phyloP scores from a whole-genome alignment of 805 yeast species.

The Osmozyma mogii region DNA sequence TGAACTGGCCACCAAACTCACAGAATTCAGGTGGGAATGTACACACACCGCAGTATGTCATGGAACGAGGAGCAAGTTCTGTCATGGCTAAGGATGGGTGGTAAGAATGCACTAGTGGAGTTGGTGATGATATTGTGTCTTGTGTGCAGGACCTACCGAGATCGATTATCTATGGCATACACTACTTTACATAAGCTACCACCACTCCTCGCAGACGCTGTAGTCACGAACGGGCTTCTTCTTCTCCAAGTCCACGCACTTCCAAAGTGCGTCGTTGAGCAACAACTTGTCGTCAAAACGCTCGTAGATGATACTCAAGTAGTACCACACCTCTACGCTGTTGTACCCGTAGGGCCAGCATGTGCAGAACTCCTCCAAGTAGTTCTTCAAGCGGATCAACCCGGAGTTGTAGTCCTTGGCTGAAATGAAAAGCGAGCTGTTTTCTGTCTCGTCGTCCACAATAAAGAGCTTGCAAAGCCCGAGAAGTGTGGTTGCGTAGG shows the following conservation, averaged over 20 bases:
- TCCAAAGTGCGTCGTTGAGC: constrained; percentile 48
- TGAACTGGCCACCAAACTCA: constrained; percentile 78
- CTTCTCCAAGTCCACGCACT: constrained; percentile 58
- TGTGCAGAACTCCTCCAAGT: constrained; percentile 30
- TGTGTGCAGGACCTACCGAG: too few species aligned
- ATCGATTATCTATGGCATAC: too few species aligned
- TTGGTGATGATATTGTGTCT: too few species aligned
- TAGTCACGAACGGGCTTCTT: constrained; percentile 45
- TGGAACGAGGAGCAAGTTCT: constrained; percentile 24
- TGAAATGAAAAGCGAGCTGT: constrained; percentile 43
- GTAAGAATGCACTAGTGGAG: too few species aligned
- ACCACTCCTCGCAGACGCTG: constrained; percentile 21
- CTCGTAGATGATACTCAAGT: constrained; percentile 57
- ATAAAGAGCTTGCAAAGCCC: constrained; percentile 48
- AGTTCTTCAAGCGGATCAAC: constrained; percentile 44
- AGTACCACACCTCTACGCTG: constrained; percentile 60
- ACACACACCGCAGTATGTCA: constrained; percentile 72
- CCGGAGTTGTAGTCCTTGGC: constrained; percentile 54
- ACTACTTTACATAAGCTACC: too few species aligned
- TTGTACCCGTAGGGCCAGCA: constrained; percentile 36
- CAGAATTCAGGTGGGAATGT: constrained; percentile 86
- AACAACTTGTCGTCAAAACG: constrained; percentile 41
- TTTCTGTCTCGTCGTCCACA: constrained; percentile 26
- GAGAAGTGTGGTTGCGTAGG: constrained; percentile 43
- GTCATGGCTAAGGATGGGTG: constrained; percentile 15